phyloP scores from a whole-genome alignment of 1,284 basidiomycete genomes.

The Ustilago hordei region DNA sequence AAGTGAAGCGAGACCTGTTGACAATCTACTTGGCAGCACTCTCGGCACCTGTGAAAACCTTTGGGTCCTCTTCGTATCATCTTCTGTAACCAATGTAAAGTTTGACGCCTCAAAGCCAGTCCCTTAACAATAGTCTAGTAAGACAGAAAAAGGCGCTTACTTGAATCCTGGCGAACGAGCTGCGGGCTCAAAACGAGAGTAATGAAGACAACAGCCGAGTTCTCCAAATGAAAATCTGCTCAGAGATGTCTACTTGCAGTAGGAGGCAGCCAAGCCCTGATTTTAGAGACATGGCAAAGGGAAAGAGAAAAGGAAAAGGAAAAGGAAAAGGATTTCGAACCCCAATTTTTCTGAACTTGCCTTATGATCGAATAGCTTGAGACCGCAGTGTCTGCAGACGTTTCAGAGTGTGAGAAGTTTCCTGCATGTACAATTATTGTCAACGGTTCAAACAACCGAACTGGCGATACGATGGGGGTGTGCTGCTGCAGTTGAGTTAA shows the following conservation, averaged over 20 bases:
- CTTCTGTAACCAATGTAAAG: neutral
- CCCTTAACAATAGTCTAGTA: too few species aligned
- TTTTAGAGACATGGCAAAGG: neutral
- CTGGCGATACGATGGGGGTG: neutral
- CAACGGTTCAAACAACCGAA: neutral
- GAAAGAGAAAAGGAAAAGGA: neutral
- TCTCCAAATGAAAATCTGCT: neutral
- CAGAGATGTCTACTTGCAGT: neutral
- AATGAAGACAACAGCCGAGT: neutral
- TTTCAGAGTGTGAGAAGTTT: neutral
- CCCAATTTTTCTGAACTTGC: neutral
- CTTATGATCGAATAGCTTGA: neutral
- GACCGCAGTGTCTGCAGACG: neutral
- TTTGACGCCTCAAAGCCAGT: neutral
- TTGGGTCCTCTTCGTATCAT: neutral
- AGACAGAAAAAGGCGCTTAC: too few species aligned
- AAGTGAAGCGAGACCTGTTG: slow-evolving; percentile 4
- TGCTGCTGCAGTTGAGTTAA: neutral
- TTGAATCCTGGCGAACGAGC: too few species aligned
- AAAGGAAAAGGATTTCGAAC: neutral
- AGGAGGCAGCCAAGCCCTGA: neutral
- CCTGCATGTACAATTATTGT: neutral
- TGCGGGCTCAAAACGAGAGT: too few species aligned
- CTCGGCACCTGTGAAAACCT: neutral
- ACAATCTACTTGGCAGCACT: slow-evolving; percentile 1